Conservation (phyloP, 1,284 basidiomycete species). For the Trametes versicolor region DNA sequence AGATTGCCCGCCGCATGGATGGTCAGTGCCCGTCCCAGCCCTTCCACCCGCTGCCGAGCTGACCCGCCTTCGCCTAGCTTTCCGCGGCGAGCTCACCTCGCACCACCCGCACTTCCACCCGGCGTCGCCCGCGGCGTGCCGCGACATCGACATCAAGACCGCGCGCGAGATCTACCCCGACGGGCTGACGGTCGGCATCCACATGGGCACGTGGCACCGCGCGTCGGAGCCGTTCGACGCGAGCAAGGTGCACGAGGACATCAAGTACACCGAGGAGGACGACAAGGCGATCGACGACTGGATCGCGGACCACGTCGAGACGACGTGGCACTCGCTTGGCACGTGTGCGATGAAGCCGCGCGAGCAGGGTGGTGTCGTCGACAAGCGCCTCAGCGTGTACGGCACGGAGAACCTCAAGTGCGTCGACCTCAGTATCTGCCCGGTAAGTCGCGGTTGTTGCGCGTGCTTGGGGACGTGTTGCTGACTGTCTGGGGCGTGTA, state of each 20-base stretch:
- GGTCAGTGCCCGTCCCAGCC: slow-evolving; percentile 46
- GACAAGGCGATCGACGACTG: slow-evolving; percentile 77
- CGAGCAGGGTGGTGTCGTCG: slow-evolving; percentile 80
- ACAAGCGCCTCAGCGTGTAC: slow-evolving; percentile 75
- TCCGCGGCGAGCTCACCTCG: slow-evolving; percentile 75
- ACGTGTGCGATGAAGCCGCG: slow-evolving; percentile 77
- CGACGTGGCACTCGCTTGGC: slow-evolving; percentile 79
- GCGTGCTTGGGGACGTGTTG: neutral
- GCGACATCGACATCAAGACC: slow-evolving; percentile 75
- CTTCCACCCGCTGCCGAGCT: neutral
- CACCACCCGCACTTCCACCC: slow-evolving; percentile 82
- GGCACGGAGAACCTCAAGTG: slow-evolving; percentile 77
- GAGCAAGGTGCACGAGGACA: slow-evolving; percentile 68
- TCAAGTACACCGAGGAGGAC: slow-evolving; percentile 71
- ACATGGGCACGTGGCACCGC: slow-evolving; percentile 76
- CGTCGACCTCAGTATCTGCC: slow-evolving; percentile 75
- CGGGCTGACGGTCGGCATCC: slow-evolving; percentile 72
- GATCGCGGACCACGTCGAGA: slow-evolving; percentile 76
- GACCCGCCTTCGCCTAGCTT: slow-evolving; percentile 50
- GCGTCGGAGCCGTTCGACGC: slow-evolving; percentile 65
- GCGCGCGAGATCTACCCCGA: slow-evolving; percentile 71
- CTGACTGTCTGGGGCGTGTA: slow-evolving; percentile 35
- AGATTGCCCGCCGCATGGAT: slow-evolving; percentile 78
- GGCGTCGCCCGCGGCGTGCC: slow-evolving; percentile 63
- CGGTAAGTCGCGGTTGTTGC: slow-evolving; percentile 50